Conservation (phyloP, 805 yeast genomes). For the Wickerhamomyces hampshirensis region DNA sequence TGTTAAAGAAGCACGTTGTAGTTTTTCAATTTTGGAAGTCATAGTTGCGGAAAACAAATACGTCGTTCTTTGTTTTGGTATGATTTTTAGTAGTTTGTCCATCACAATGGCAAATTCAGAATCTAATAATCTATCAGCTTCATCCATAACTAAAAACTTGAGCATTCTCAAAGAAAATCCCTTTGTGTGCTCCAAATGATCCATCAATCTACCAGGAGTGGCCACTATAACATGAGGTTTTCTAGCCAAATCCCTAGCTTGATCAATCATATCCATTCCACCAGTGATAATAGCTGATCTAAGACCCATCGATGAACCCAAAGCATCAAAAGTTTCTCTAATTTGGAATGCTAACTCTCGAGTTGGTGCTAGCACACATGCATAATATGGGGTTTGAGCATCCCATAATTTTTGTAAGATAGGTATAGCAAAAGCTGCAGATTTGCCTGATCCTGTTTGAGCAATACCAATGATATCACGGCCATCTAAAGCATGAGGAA, state of each 20-base stretch:
- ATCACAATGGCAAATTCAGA: slow-evolving; percentile 95
- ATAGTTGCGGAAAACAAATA: slow-evolving; percentile 94
- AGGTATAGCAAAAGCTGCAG: slow-evolving; percentile 98
- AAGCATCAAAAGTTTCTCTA: slow-evolving; percentile 90
- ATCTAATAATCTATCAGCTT: slow-evolving; percentile 92
- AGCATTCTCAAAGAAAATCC: slow-evolving; percentile 79
- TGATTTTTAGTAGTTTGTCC: slow-evolving; percentile 76
- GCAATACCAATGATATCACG: slow-evolving; percentile 94
- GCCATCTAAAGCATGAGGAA: slow-evolving; percentile 87
- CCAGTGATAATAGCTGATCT: slow-evolving; percentile 88
- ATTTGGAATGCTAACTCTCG: slow-evolving; percentile 85
- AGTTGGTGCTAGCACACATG: slow-evolving; percentile 83
- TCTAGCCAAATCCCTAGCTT: slow-evolving; percentile 87
- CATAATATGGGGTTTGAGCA: slow-evolving; percentile 82
- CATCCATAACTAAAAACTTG: slow-evolving; percentile 88
- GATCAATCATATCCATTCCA: slow-evolving; percentile 98
- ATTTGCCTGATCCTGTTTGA: slow-evolving; percentile 96
- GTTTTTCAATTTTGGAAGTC: slow-evolving; percentile 90
- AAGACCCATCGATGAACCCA: slow-evolving; percentile 91
- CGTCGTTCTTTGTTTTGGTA: slow-evolving; percentile 81
- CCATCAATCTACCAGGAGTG: slow-evolving; percentile 92
- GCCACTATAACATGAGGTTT: slow-evolving; percentile 95
- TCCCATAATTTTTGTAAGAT: slow-evolving; percentile 88
- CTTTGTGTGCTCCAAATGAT: slow-evolving; percentile 87
- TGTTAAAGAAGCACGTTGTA: slow-evolving; percentile 86